Evolutionary conservation across 164 flowering plant genomes (phyloP).

Genomic region (Stephania yunnanensis): DNA sequence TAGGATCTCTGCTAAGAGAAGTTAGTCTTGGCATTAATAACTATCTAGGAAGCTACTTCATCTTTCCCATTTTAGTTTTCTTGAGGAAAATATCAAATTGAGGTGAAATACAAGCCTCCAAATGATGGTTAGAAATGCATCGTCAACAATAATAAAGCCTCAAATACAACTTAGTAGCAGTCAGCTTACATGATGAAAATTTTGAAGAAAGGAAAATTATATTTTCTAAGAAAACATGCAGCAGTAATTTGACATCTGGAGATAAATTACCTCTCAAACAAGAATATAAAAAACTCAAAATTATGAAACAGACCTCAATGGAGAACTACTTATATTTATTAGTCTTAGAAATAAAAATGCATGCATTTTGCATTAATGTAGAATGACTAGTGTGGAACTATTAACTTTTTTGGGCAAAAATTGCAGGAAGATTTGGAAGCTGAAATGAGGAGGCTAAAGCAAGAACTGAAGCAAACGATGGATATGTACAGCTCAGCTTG

Average conservation of each 20-base stretch:
- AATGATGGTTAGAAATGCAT: not conserved
- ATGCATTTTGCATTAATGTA: not conserved
- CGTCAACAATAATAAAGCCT: not conserved
- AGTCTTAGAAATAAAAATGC: not conserved
- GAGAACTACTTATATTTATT: not conserved
- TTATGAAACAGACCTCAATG: not conserved
- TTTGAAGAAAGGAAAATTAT: not conserved
- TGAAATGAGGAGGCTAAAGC: conserved; percentile 63
- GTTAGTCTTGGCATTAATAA: not conserved
- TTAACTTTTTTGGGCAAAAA: not conserved
- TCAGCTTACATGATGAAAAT: not conserved
- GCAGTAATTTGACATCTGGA: not conserved
- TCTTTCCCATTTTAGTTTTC: not conserved
- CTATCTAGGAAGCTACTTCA: not conserved
- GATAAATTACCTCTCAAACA: too few species aligned
- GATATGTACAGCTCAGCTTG: conserved; percentile 71
- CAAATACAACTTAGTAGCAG: too few species aligned
- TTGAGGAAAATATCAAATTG: not conserved
- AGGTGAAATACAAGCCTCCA: not conserved
- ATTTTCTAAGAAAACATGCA: not conserved
- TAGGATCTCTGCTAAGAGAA: not conserved
- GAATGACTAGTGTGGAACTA: not conserved
- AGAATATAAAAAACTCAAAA: not conserved
- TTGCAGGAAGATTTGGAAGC: conserved; percentile 56
- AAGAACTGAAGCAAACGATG: conserved; percentile 69